Base-by-base conservation (phyloP, 2,329 filamentous ascomycete species). In the Sporothrix dimorphospora region DNA sequence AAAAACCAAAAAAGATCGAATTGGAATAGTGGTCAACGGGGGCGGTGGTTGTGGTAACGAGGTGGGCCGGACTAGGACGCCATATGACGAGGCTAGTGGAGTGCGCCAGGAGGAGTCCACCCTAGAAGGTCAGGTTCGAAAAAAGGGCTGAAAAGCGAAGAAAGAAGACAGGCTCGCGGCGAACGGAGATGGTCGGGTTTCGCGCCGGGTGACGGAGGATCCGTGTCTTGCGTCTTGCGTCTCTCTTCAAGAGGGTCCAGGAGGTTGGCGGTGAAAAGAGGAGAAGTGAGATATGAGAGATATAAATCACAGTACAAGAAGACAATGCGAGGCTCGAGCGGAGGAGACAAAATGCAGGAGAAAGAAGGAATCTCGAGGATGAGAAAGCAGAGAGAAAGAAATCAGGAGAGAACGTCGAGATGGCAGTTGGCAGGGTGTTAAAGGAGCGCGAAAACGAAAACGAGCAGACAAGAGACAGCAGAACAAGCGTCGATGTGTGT, bases 41-140 rank as follows among this genome's bases (percentile, higher is more conserved):
- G 55, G 53, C 14, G 69, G 55, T 47, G 34, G 67, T 47, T 40
- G 70, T 30, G 12, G 69, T 47, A 24, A 30, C 30, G 40, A 53
- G 34, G 67, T 70, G 71, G 67, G 51, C 59, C 42, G 45, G n/a
- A 42, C 72, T 65, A 72, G 59, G 38, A 45, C 8, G 47, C 24
- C 40, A 53, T 72, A 69, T 69, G 71, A 69, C 70, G 55, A 69
- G 70, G 63, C 65, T 69, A 72, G 71, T 72, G 65, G 53, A 38
- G 49, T 45, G 47, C 49, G 34, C 51, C 65, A 57, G 53, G 59
- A 65, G 27, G 68, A 66, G 59, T 21, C 38, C 59, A 57, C 30
- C 47, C 65, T 6, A 38, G 27, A 24, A 68, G 47, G 65, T 40
- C 30, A 24, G 21, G 34, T 24, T 42, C 21, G n/a, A 45, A 57